These are phyloP conservation scores for Colletotrichum incanum DNA, from an alignment of 2,329 filamentous ascomycete species.

Conservation along the genomic window DNA sequence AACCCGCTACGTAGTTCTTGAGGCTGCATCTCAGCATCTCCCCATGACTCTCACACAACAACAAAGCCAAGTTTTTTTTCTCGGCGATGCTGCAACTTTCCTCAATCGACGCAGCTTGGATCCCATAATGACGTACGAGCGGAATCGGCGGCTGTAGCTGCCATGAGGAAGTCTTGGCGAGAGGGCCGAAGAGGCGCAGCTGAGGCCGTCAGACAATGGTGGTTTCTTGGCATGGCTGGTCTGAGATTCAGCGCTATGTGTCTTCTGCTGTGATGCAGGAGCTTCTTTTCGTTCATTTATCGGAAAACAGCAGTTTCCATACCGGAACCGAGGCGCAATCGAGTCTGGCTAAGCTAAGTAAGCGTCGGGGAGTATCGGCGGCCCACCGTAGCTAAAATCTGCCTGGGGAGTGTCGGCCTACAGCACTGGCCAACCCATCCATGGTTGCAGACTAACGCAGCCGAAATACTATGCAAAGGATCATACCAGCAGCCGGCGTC, in stretches of 20 bases:
- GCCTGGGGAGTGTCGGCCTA: too few species aligned
- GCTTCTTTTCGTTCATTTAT: too few species aligned
- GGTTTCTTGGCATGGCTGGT: background rate
- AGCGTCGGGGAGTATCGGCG: constrained; percentile 8
- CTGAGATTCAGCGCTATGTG: too few species aligned
- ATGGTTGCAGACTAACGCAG: too few species aligned
- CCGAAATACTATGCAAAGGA: too few species aligned
- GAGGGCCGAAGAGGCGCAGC: background rate
- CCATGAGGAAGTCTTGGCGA: background rate
- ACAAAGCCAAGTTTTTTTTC: too few species aligned
- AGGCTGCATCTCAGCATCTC: background rate
- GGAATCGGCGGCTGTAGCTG: background rate
- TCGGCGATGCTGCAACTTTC: background rate
- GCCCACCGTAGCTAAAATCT: too few species aligned
- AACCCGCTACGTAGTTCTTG: background rate
- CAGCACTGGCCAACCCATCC: too few species aligned
- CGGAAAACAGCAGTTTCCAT: background rate
- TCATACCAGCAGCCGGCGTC: too few species aligned
- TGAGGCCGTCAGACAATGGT: background rate
- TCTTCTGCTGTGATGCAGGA: too few species aligned
- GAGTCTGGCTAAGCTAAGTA: background rate
- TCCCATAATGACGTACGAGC: too few species aligned
- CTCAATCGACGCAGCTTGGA: too few species aligned
- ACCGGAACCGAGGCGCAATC: constrained; percentile 31
- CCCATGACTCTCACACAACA: background rate